Base-by-base conservation (phyloP, 768 basidiomycete species). In the Polyporus arcularius region DNA sequence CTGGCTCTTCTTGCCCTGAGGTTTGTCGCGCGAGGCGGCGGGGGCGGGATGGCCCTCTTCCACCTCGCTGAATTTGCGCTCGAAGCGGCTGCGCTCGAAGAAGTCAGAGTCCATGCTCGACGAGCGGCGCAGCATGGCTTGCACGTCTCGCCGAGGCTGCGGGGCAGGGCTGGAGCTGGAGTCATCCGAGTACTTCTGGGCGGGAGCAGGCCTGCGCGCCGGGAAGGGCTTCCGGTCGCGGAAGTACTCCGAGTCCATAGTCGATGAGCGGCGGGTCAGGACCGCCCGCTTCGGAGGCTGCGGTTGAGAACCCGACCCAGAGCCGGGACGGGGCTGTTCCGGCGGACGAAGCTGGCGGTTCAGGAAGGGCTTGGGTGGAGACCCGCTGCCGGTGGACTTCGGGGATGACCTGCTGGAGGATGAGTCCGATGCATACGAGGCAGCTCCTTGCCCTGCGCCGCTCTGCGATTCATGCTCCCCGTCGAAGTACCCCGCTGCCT, bases 31-130 rank as follows among this genome's bases (percentile, higher is more conserved):
- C 15, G 21, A 26, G 21, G 21, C 1, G 21, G 21, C 21, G 21
- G 21, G 32, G 18, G 43, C 39, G 4, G 40, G 42, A 4, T 40
- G 38, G 45, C 59, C 59, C 26, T 58, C 62, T 54, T 64, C 62
- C 41, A 60, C 42, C 30, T 58, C 15, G 18, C 62, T 64, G 51
- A 64, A 56, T 26, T 58, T 53, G 38, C 62, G 62, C 30, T 42
- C 62, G 30, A 31, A n/a, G 2, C 31, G 30, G 3, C 15, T 11
- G n/a, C 35, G 26, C 14, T 30, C 45, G 39, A 7, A 7, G 30
- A 32, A 10, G 31, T 43, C 38, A 18, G 43, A 43, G 42, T 61
- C 50, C 15, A 61, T 14, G 16, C 48, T 51, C 8, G 60, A 53
- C 26, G 50, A 32, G 42, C 54, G 60, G 12, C 50, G 50, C 15